Evolutionary conservation across 2,329 filamentous ascomycete genomes (phyloP).

Genomic region (Nigrograna mackinnonii): DNA sequence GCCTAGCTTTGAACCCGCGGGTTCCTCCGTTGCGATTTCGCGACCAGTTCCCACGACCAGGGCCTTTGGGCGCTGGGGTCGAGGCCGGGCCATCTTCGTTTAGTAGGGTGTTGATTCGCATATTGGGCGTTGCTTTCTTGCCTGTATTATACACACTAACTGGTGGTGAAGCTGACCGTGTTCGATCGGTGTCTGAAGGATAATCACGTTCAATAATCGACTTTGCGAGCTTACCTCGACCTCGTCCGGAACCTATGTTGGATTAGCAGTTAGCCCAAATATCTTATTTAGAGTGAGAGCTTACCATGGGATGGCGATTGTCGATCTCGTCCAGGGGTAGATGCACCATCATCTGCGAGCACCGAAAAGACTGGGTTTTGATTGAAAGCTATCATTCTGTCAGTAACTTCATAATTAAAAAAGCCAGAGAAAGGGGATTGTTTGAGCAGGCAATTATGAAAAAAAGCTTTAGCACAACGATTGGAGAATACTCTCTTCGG

Average conservation of each 20-base stretch:
- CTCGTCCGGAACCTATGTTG: constrained; percentile 35
- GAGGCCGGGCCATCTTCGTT: constrained; percentile 45
- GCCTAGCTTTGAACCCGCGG: constrained; percentile 37
- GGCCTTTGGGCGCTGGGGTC: constrained; percentile 44
- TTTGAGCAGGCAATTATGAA: too few relatives aligned
- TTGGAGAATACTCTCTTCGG: too few relatives aligned
- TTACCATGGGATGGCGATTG: constrained; percentile 44
- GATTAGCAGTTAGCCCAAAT: constrained; percentile 5
- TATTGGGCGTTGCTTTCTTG: constrained; percentile 44
- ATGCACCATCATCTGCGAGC: constrained; percentile 41
- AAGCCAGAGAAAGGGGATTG: too few relatives aligned
- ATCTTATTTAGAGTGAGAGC: constrained; percentile 2
- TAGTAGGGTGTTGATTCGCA: constrained; percentile 53
- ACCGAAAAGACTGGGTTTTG: constrained; percentile 48
- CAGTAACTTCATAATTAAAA: too few relatives aligned
- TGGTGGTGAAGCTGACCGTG: constrained; percentile 48
- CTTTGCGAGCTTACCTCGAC: constrained; percentile 38
- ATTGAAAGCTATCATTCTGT: constrained; percentile 33
- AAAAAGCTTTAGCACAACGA: too few relatives aligned
- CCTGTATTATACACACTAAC: constrained; percentile 42
- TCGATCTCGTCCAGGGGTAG: constrained; percentile 42
- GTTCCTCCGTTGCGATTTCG: constrained; percentile 37
- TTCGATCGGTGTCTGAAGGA: constrained; percentile 50
- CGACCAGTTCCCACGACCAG: constrained; percentile 55
- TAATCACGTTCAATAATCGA: constrained; percentile 40